Conservation (phyloP, 2,329 filamentous ascomycete genomes). For the Thielaviopsis populi region DNA sequence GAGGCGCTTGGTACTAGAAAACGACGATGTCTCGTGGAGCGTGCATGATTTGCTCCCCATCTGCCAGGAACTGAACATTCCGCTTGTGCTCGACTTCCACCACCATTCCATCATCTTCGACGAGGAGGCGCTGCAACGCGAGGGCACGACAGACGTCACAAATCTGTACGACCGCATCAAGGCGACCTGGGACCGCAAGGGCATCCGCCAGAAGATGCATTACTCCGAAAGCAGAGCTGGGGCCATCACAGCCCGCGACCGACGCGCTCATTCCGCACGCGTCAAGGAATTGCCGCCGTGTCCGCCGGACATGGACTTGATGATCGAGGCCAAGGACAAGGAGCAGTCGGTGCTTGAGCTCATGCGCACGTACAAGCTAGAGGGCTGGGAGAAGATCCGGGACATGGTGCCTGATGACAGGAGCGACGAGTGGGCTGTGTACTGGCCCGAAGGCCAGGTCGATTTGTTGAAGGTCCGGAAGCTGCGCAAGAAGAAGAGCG, state of each 20-base stretch:
- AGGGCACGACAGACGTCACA: slow-evolving; percentile 73
- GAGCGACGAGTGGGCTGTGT: slow-evolving; percentile 15
- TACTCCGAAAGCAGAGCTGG: slow-evolving; percentile 68
- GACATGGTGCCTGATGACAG: slow-evolving; percentile 55
- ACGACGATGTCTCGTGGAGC: slow-evolving; percentile 87
- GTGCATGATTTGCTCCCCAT: slow-evolving; percentile 81
- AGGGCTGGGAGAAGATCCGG: slow-evolving; percentile 60
- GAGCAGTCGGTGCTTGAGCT: slow-evolving; percentile 92
- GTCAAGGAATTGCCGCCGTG: slow-evolving; percentile 73
- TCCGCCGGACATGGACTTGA: slow-evolving; percentile 72
- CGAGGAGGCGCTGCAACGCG: slow-evolving; percentile 59
- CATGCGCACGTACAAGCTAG: slow-evolving; percentile 75
- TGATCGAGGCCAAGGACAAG: slow-evolving; percentile 98
- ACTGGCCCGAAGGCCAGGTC: slow-evolving; percentile 75
- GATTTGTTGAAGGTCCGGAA: slow-evolving; percentile 79
- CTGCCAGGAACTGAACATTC: slow-evolving; percentile 89
- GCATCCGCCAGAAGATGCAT: slow-evolving; percentile 90
- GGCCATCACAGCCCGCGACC: slow-evolving; percentile 36
- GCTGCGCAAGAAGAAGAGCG: slow-evolving; percentile 37
- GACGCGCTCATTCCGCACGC: slow-evolving; percentile 72
- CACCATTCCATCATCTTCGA: slow-evolving; percentile 94
- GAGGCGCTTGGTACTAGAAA: slow-evolving; percentile 72
- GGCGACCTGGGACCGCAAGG: slow-evolving; percentile 70
- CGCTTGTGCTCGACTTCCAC: slow-evolving; percentile 81
- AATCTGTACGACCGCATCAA: slow-evolving; percentile 59